Evolutionary conservation across 257 asterid genomes (phyloP).

Genomic region (Salvia rosmarinus): DNA sequence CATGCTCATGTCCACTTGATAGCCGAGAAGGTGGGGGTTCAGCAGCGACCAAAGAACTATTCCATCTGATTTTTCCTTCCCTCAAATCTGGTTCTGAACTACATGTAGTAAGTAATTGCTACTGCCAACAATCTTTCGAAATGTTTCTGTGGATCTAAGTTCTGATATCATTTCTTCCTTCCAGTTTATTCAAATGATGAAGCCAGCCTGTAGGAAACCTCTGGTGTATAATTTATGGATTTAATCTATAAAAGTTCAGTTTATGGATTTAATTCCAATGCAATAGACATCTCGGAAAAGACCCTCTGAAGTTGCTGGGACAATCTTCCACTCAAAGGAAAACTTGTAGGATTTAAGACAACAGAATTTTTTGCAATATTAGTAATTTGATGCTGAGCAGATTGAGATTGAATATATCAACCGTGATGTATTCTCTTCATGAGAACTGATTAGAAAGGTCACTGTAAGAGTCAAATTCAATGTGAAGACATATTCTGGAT

Average conservation of each 20-base stretch:
- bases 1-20: slow-evolving; percentile 90
- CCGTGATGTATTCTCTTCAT: slow-evolving; percentile 10
- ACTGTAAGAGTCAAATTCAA: background rate
- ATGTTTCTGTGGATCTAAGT: slow-evolving; percentile 14
- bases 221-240: background rate
- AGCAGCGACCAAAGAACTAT: slow-evolving; percentile 84
- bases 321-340: slow-evolving; percentile 8
- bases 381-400: slow-evolving; percentile 13
- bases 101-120: slow-evolving; percentile 70
- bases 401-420: slow-evolving; percentile 5
- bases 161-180: slow-evolving; percentile 11
- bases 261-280: slow-evolving; percentile 23
- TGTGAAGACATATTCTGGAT: slow-evolving; percentile 2
- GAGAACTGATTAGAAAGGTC: slow-evolving; percentile 3
- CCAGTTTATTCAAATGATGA: slow-evolving; percentile 13
- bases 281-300: background rate
- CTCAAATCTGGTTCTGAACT: slow-evolving; percentile 94
- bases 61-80: slow-evolving; percentile 94
- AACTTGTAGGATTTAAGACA: slow-evolving; percentile 1
- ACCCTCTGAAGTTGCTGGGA: slow-evolving; percentile 23
- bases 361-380: slow-evolving; percentile 5
- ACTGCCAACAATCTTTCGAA: slow-evolving; percentile 28
- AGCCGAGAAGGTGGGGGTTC: slow-evolving; percentile 88
- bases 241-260: background rate
- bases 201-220: slow-evolving; percentile 21